Evolutionary conservation across 208 protist genomes (phyloP).

Genomic region (Crithidia bombi): DNA sequence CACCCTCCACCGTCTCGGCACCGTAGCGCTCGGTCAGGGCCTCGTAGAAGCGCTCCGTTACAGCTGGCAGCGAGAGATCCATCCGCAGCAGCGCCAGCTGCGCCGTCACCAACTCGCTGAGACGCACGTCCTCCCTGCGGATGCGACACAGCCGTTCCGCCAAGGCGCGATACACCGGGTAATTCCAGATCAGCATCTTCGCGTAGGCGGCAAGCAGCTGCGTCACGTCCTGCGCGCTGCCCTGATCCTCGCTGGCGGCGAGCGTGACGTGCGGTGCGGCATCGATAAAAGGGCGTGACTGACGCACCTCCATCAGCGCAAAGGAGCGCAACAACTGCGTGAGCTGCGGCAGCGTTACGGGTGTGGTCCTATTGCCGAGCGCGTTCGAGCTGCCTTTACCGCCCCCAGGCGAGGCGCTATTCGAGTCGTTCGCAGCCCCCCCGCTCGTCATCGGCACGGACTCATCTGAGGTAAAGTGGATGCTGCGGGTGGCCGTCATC

Average conservation of each 20-base stretch:
- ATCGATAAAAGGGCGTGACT: slow-evolving; percentile 66
- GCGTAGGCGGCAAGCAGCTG: slow-evolving; percentile 68
- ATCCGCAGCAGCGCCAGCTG: slow-evolving; percentile 73
- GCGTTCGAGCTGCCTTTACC: too few species aligned
- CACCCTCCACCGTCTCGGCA: not conserved
- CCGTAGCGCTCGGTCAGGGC: slow-evolving; percentile 9
- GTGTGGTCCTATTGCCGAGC: not conserved
- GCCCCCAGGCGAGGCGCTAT: not conserved
- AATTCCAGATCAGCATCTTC: slow-evolving; percentile 84
- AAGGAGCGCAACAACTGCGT: slow-evolving; percentile 58
- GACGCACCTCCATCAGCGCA: slow-evolving; percentile 62
- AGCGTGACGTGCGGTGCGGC: slow-evolving; percentile 46
- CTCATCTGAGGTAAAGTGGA: slow-evolving; percentile 16
- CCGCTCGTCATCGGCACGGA: slow-evolving; percentile 26
- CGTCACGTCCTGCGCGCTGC: slow-evolving; percentile 34
- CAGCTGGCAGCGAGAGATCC: slow-evolving; percentile 49
- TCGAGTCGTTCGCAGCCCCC: not conserved
- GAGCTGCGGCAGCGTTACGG: slow-evolving; percentile 47
- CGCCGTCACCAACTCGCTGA: slow-evolving; percentile 56
- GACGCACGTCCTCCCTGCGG: slow-evolving; percentile 29
- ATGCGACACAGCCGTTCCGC: slow-evolving; percentile 42
- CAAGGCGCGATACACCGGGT: slow-evolving; percentile 60
- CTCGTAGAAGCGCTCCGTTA: slow-evolving; percentile 34
- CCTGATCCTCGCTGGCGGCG: slow-evolving; percentile 29
- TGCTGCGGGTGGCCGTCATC: not conserved